Evolutionary conservation across 768 basidiomycete genomes (phyloP).

Genomic region (Leccinum subtestaceum): DNA sequence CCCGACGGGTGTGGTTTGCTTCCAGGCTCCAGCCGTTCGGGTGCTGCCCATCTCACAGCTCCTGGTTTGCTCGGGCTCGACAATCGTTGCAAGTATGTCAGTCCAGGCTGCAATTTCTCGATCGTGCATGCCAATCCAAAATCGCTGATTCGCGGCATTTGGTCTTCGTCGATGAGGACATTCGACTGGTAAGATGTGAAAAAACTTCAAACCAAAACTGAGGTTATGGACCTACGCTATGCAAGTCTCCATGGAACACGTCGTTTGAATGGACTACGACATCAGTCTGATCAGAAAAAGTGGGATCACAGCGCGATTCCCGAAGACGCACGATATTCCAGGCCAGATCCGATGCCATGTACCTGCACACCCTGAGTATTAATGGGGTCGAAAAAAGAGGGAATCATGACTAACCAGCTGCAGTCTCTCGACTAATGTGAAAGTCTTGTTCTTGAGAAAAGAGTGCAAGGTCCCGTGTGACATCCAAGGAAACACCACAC

Average conservation of each 20-base stretch:
- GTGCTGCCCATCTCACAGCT: neutral
- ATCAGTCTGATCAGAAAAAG: neutral
- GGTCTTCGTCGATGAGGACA: neutral
- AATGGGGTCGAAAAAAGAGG: neutral
- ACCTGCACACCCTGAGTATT: neutral
- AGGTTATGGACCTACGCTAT: neutral
- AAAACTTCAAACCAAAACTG: neutral
- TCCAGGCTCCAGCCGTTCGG: neutral
- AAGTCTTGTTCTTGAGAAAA: neutral
- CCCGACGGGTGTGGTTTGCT: neutral
- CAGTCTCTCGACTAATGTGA: neutral
- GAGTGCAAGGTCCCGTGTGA: neutral
- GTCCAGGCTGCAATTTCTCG: neutral
- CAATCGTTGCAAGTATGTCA: slow-evolving; percentile 2
- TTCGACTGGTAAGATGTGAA: neutral
- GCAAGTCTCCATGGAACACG: neutral
- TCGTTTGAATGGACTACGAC: neutral
- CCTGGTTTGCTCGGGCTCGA: neutral
- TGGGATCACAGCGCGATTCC: neutral
- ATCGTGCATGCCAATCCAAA: neutral
- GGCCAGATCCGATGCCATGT: neutral
- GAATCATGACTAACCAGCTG: neutral
- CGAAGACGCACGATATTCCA: neutral
- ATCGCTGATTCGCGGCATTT: neutral
- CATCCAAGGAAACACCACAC: slow-evolving; percentile 1